Conservation (phyloP, 2,329 filamentous ascomycete species). For the Mycocentrospora acerina region DNA sequence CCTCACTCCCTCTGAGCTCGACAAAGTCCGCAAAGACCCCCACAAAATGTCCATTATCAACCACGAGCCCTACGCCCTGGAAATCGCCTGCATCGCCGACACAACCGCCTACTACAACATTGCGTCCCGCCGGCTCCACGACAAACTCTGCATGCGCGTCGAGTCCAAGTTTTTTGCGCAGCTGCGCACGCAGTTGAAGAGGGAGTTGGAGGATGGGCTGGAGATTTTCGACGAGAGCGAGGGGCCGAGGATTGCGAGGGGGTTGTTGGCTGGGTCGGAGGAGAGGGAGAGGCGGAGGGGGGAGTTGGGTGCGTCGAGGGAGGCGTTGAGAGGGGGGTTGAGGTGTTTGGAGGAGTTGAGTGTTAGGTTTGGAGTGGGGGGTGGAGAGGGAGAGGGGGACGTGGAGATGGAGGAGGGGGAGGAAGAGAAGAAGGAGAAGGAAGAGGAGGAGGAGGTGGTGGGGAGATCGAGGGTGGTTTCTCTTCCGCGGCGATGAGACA, state of each 20-base stretch:
- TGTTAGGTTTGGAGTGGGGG: too few species aligned
- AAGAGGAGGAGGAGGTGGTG: too few species aligned
- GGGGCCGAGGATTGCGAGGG: conserved; percentile 16
- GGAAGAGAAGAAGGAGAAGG: too few species aligned
- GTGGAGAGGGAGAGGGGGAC: too few species aligned
- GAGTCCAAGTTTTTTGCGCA: conserved; percentile 39
- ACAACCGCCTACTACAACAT: conserved; percentile 70
- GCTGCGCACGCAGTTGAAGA: conserved; percentile 19
- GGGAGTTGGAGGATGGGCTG: conserved; percentile 27
- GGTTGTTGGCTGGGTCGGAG: conserved; percentile 38
- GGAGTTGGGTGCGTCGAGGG: conserved; percentile 26
- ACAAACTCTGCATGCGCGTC: conserved; percentile 49
- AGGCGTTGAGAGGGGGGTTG: conserved; percentile 30
- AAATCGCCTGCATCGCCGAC: conserved; percentile 64
- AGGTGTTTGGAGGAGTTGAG: conserved; percentile 7
- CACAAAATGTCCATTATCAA: conserved; percentile 44
- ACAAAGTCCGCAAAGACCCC: conserved; percentile 27
- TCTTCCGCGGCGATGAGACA: too few species aligned
- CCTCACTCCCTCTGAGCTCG: conserved; percentile 23
- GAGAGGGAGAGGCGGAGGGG: conserved; percentile 27
- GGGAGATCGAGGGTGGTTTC: too few species aligned
- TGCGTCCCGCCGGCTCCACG: conserved; percentile 65
- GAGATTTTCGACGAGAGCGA: conserved; percentile 20
- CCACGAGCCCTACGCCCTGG: conserved; percentile 59
- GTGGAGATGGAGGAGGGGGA: too few species aligned